Evolutionary conservation across 2,329 filamentous ascomycete species (phyloP).

Genomic region (Metarhizium album): DNA sequence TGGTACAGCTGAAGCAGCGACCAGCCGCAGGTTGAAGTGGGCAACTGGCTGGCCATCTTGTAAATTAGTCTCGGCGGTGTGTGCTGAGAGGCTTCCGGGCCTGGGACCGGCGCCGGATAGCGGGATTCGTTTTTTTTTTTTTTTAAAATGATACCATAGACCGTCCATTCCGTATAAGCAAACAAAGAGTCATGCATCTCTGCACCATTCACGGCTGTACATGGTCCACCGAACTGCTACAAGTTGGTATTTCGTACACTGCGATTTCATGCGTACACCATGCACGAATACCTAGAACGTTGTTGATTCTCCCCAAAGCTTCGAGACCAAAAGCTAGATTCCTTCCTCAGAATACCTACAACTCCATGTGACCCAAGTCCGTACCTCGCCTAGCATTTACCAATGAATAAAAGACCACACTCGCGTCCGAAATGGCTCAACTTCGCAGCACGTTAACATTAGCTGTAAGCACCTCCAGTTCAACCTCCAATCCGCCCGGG

Average conservation of each 20-base stretch:
- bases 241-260: not conserved
- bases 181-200: not conserved
- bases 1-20: slow-evolving; percentile 29
- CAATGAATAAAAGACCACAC: not conserved
- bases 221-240: not conserved
- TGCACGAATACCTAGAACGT: not conserved
- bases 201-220: not conserved
- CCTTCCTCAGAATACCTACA: not conserved
- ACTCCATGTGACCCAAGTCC: not conserved
- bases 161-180: not conserved
- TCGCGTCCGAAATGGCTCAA: not conserved
- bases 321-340: not conserved
- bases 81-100: not conserved
- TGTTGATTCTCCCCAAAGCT: not conserved
- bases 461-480: slow-evolving; percentile 69
- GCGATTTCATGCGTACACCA: not conserved
- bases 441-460: slow-evolving; percentile 56
- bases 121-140: not conserved
- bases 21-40: slow-evolving; percentile 19
- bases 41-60: not conserved
- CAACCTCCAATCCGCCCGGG: slow-evolving; percentile 50
- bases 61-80: not conserved
- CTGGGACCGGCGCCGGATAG: slow-evolving; percentile 8
- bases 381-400: not conserved
- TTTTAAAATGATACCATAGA: slow-evolving; percentile 18